Percentiles rank a stretch among this genome's conserved stretches.
These are phyloP conservation scores for Botryotinia convoluta DNA, from an alignment of 2,329 filamentous ascomycete genomes.

Conservation along the genomic window DNA sequence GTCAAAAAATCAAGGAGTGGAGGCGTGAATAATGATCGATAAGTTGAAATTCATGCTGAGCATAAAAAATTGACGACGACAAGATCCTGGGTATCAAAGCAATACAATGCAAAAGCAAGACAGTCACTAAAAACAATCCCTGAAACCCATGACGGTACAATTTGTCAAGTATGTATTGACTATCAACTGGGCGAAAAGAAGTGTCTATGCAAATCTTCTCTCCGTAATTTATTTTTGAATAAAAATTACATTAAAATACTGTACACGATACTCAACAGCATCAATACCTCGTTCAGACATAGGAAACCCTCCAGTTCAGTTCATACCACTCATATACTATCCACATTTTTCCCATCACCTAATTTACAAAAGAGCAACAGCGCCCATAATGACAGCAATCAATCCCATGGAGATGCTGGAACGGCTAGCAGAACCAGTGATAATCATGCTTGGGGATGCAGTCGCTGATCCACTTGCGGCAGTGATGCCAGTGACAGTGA, in stretches of 20 bases:
- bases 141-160: neutral
- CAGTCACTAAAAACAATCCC: neutral
- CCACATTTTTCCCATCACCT: neutral
- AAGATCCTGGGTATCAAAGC: too few relatives aligned
- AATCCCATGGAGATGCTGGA: neutral
- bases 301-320: neutral
- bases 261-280: neutral
- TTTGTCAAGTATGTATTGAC: neutral
- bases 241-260: conserved; percentile 9
- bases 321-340: neutral
- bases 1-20: too few relatives aligned
- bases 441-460: neutral
- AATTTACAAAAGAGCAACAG: conserved; percentile 12
- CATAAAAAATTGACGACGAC: too few relatives aligned
- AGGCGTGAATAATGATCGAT: too few relatives aligned
- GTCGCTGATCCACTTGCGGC: neutral
- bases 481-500: neutral
- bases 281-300: conserved; percentile 4
- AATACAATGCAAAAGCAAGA: neutral
- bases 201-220: neutral
- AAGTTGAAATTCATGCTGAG: too few relatives aligned
- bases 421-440: conserved; percentile 14
- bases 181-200: neutral
- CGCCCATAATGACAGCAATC: conserved; percentile 6
- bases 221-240: neutral